Percentiles rank a stretch among this genome's conserved stretches.
These are phyloP conservation scores for Chlorella sp. DNA, from an alignment of 139 green algal genomes.

Conservation along the genomic window DNA sequence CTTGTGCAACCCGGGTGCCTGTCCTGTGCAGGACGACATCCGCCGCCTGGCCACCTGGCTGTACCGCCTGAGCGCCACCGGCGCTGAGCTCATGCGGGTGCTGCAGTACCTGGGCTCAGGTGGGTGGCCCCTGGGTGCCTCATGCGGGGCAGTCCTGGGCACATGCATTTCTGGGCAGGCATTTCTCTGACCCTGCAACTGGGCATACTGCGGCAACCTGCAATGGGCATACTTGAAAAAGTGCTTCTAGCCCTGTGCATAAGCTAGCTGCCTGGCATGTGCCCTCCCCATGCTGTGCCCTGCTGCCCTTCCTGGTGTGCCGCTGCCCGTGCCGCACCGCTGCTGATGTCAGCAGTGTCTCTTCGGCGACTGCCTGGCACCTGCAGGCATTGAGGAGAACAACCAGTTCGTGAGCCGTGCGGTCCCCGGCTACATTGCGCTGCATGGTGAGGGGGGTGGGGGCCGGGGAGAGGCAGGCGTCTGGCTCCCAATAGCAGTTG, in stretches of 20 bases:
- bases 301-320: not conserved
- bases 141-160: slow-evolving; percentile 18
- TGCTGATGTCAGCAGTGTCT: not conserved
- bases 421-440: not conserved
- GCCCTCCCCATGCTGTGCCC: not conserved
- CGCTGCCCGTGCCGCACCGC: not conserved
- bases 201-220: too few species aligned
- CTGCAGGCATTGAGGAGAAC: slow-evolving; percentile 12
- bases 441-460: not conserved
- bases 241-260: not conserved
- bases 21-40: not conserved
- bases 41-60: not conserved
- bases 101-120: slow-evolving; percentile 38
- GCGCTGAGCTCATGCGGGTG: slow-evolving; percentile 9
- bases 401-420: not conserved
- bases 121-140: not conserved
- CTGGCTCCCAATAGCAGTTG: not conserved
- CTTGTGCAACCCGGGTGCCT: not conserved
- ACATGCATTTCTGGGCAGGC: too few species aligned
- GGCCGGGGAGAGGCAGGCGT: not conserved
- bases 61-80: slow-evolving; percentile 1
- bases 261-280: not conserved
- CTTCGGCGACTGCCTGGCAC: not conserved
- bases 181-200: too few species aligned
- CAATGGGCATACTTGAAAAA: too few species aligned